These are phyloP conservation scores for Dioszegia hungarica DNA, from an alignment of 768 basidiomycete species.

Conservation along the genomic window DNA sequence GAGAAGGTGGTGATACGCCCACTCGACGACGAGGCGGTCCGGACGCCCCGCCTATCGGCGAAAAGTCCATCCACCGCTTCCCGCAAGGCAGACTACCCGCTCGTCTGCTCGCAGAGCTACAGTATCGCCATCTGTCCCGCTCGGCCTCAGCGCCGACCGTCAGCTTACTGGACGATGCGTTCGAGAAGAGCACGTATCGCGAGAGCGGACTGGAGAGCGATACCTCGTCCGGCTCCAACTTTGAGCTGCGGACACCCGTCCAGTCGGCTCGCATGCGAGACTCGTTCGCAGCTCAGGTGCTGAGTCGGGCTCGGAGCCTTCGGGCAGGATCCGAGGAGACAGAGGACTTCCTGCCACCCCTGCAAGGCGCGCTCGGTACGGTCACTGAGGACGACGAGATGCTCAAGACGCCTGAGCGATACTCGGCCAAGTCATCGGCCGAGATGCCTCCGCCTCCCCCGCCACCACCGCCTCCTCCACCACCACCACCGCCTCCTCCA, in stretches of 20 bases:
- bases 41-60: slow-evolving; percentile 38
- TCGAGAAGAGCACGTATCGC: slow-evolving; percentile 52
- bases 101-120: slow-evolving; percentile 45
- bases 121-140: slow-evolving; percentile 32
- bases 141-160: slow-evolving; percentile 16
- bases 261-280: slow-evolving; percentile 15
- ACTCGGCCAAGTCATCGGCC: not conserved
- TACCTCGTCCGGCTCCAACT: slow-evolving; percentile 56
- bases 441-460: not conserved
- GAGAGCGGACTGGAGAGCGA: slow-evolving; percentile 56
- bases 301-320: slow-evolving; percentile 28
- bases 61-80: slow-evolving; percentile 32
- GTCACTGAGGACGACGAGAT: slow-evolving; percentile 18
- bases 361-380: slow-evolving; percentile 21
- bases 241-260: slow-evolving; percentile 30
- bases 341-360: slow-evolving; percentile 22
- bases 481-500: slow-evolving; percentile 33
- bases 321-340: slow-evolving; percentile 12
- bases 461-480: slow-evolving; percentile 21
- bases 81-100: slow-evolving; percentile 37
- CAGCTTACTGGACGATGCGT: slow-evolving; percentile 23
- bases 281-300: slow-evolving; percentile 20
- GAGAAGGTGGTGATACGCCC: slow-evolving; percentile 28
- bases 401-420: slow-evolving; percentile 4
- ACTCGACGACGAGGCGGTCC: slow-evolving; percentile 12